phyloP scores from a whole-genome alignment of 2,329 filamentous ascomycete species.

The Exserohilum turcica region DNA sequence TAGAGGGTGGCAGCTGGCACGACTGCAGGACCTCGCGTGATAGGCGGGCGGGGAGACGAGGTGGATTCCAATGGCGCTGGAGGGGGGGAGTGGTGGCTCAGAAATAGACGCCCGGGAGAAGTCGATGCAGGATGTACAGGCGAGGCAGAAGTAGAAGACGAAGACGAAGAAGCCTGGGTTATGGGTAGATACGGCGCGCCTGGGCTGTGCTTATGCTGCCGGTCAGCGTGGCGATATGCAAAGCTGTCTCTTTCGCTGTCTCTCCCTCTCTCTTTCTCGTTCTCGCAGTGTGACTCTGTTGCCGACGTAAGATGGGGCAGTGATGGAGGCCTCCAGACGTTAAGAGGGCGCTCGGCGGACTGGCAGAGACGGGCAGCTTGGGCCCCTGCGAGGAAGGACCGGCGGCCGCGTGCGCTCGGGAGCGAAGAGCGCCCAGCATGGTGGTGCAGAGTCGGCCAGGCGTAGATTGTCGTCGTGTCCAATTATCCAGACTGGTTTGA shows the following conservation, averaged over 20 bases:
- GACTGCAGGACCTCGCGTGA: conserved; percentile 39
- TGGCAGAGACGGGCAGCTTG: conserved; percentile 15
- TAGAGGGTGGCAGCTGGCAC: conserved; percentile 38
- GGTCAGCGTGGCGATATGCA: conserved; percentile 24
- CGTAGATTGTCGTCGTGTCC: conserved; percentile 20
- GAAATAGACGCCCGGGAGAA: conserved; percentile 51
- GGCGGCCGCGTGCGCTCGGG: conserved; percentile 26
- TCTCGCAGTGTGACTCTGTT: neutral
- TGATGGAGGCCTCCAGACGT: conserved; percentile 19
- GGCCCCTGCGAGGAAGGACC: conserved; percentile 20
- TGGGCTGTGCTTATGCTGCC: conserved; percentile 23
- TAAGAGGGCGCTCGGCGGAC: conserved; percentile 10
- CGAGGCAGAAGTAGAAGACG: conserved; percentile 23
- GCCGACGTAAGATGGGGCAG: conserved; percentile 18
- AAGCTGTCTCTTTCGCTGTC: neutral
- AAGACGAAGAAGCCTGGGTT: conserved; percentile 31
- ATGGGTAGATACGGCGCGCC: conserved; percentile 33
- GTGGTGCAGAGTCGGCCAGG: conserved; percentile 25
- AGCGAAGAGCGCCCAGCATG: conserved; percentile 25
- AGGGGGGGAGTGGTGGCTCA: conserved; percentile 39
- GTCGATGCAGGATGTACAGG: conserved; percentile 38
- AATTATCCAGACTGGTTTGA: conserved; percentile 38
- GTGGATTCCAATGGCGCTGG: conserved; percentile 37
- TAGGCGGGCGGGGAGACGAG: conserved; percentile 42
- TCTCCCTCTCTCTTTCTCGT: neutral